Evolutionary conservation across 495 filamentous ascomycete species (phyloP), one percentile per base, ranked within the genome.

Genomic region (Chaetomidium leptoderma): DNA sequence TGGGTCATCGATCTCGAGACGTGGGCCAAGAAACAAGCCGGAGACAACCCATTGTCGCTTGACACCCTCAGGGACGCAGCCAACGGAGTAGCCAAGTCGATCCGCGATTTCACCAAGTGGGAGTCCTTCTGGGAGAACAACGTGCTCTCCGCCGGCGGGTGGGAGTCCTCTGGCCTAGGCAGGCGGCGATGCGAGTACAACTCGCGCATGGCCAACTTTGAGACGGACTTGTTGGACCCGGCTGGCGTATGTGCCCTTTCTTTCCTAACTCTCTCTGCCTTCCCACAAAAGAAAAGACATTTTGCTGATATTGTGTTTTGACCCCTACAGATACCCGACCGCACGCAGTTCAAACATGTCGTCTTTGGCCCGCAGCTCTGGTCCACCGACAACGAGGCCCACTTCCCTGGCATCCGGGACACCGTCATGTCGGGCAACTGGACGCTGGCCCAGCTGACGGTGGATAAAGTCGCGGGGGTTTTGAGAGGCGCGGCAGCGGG

Each of bases 321-420:
- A n/a, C n/a, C n/a, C n/a, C n/a, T n/a, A n/a, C n/a, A 93, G 88
- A 77, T 96, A 27, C 91, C 90, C 30, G 89, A 89, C 66, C 84
- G 93, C 59, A 88, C 88, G 24, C 95, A 97, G 74, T 98, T 90
- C 78, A 96, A 93, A 69, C 95, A 98, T 74, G 82, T 96, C 64
- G 62, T 98, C 49, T 93, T 90, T 64, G 91, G 85, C 0, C 93
- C 93, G 14, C 82, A 90, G 66, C 72, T 82, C 6, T 92, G 90
- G 88, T 84, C 84, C 11, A 19, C 8, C 46, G 85, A 85, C 49
- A 84, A 88, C 48, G 81, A 83, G 44, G 81, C 85, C 0, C 86
- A 83, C 60, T 97, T 97, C 74, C 93, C 93, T 8, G 84, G 82
- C 16, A 86, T 97, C 59, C 80, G 90, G 39, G 93, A 97, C 70